Conservation (phyloP, 352 stramenopile genomes). For the Phytophthora pisi region DNA sequence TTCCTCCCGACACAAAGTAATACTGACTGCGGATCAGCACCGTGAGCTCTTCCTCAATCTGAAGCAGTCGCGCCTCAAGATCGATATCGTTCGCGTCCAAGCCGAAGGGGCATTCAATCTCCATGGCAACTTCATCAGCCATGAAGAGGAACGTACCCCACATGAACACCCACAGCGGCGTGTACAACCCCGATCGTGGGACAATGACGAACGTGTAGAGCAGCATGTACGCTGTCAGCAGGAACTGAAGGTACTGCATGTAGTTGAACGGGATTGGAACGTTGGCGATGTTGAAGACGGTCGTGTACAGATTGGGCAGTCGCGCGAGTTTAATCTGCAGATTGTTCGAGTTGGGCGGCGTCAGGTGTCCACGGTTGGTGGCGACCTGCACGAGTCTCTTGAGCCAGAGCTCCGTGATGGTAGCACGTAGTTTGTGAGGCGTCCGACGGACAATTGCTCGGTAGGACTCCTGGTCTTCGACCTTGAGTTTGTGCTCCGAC, state of each 20-base stretch:
- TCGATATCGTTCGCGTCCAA: slow-evolving; percentile 86
- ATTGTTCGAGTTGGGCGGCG: slow-evolving; percentile 55
- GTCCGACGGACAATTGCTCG: slow-evolving; percentile 62
- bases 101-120: slow-evolving; percentile 86
- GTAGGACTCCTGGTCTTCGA: slow-evolving; percentile 49
- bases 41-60: slow-evolving; percentile 85
- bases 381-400: slow-evolving; percentile 77
- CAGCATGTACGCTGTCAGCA: slow-evolving; percentile 76
- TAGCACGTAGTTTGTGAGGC: slow-evolving; percentile 73
- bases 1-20: slow-evolving; percentile 75
- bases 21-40: slow-evolving; percentile 83
- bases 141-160: slow-evolving; percentile 87
- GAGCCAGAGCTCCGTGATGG: slow-evolving; percentile 82
- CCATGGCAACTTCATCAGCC: slow-evolving; percentile 80
- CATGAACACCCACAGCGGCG: slow-evolving; percentile 78
- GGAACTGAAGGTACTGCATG: slow-evolving; percentile 79
- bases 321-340: slow-evolving; percentile 72
- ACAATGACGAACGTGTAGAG: slow-evolving; percentile 89
- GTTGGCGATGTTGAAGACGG: slow-evolving; percentile 86
- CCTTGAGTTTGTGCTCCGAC: slow-evolving; percentile 54
- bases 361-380: slow-evolving; percentile 64
- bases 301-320: slow-evolving; percentile 77
- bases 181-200: slow-evolving; percentile 70
- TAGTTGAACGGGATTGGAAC: slow-evolving; percentile 89
- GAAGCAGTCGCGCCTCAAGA: slow-evolving; percentile 66